Base-by-base conservation (phyloP, 345 rosid species). In the Acer saccharum region DNA sequence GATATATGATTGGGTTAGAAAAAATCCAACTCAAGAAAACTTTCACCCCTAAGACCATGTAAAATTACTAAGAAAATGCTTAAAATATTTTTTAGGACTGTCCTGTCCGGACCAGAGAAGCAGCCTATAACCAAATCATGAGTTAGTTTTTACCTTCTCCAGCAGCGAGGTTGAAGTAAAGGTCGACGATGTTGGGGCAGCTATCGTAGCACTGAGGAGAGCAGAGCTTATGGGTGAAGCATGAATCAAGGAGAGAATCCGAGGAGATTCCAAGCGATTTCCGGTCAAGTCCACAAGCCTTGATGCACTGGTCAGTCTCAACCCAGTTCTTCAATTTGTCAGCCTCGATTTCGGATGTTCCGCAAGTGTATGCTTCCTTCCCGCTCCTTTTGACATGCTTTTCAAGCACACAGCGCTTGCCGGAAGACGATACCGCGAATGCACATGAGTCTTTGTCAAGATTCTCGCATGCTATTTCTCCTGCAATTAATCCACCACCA, bases 351-450 rank as follows among this genome's bases (percentile, higher is more conserved):
- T 88, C 91, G 6, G 98, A 94, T 2, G 91, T 78, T 9, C 86
- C 83, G 78, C 97, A 94, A 2, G 86, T 75, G 89, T 86, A 93
- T 7, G 54, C 84, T 50, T 87, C 91, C 29, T 79, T 71, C 25
- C 95, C 94, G 72, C 87, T 86, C 84, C 94, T 89, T 81, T 25
- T 88, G 25, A 89, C 76, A 39, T 80, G 83, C 81, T 88, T 88
- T 87, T 94, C 97, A 14, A 94, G 85, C 73, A 94, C 88, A 48
- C 97, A 93, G 0, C 98, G 93, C 77, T 90, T 88, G n/a, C 97
- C 93, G 0, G 89, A 68, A 2, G 94, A 89, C 12, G 98, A 88
- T 46, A 94, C 87, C 13, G 98, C 92, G 13, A 88, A 94, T 3
- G 97, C 87, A 69, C 97, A 93, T 3, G 86, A 77, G 10, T 87